Conservation (phyloP, 495 filamentous ascomycete genomes). For the Lasiosphaeriaceae sp. region DNA sequence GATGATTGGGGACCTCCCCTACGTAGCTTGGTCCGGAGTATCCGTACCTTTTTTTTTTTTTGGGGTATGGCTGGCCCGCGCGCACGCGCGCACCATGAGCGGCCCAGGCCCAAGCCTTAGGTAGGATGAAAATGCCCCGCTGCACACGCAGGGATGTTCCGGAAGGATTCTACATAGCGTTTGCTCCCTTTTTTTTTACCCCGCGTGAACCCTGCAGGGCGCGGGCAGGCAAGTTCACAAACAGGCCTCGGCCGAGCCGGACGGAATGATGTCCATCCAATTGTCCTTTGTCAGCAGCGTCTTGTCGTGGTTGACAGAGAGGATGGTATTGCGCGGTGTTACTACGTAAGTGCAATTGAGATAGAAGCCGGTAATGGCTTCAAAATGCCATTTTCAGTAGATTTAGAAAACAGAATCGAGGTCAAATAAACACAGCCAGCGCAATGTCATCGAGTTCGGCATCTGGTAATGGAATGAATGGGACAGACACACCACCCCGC, state of each 20-base stretch:
- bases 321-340: too few relatives aligned
- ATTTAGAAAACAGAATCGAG: too few relatives aligned
- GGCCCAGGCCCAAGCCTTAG: background rate
- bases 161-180: constrained; percentile 28
- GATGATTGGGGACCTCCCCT: too few relatives aligned
- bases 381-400: too few relatives aligned
- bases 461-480: too few relatives aligned
- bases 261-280: background rate
- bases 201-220: constrained; percentile 1
- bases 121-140: background rate
- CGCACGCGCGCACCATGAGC: background rate
- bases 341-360: too few relatives aligned
- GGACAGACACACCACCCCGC: background rate
- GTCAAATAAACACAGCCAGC: too few relatives aligned
- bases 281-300: constrained; percentile 15
- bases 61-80: too few relatives aligned
- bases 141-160: constrained; percentile 13
- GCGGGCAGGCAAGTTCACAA: background rate
- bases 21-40: too few relatives aligned
- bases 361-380: too few relatives aligned
- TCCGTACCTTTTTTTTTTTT: too few relatives aligned
- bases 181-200: constrained; percentile 4
- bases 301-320: constrained; percentile 15
- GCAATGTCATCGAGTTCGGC: too few relatives aligned
- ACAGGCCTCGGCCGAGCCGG: background rate